phyloP scores from a whole-genome alignment of 345 rosid species.

The Sisymbrium altissimum region DNA sequence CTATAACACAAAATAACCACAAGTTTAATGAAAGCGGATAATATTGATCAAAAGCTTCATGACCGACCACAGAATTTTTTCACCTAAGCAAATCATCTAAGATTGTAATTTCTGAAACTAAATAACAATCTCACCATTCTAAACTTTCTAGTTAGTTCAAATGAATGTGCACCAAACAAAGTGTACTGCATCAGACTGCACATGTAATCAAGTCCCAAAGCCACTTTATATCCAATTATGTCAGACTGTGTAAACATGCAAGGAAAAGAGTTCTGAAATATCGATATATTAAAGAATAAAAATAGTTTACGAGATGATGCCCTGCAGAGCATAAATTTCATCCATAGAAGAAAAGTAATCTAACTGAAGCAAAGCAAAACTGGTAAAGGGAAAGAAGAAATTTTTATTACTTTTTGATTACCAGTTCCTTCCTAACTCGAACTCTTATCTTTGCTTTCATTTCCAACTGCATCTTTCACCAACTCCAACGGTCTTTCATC shows the following conservation, averaged over 20 bases:
- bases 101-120: not conserved
- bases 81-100: not conserved
- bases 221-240: not conserved
- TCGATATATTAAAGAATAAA: constrained; percentile 10
- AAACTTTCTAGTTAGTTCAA: not conserved
- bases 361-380: constrained; percentile 20
- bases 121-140: not conserved
- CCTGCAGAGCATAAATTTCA: constrained; percentile 11
- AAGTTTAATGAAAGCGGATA: not conserved
- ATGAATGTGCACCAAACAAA: not conserved
- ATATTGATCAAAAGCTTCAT: not conserved
- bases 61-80: not conserved
- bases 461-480: constrained; percentile 73
- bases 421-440: constrained; percentile 43
- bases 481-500: constrained; percentile 77
- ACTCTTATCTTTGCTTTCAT: constrained; percentile 61
- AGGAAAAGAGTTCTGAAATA: constrained; percentile 5
- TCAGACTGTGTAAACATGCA: not conserved
- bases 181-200: not conserved
- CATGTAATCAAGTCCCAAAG: not conserved
- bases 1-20: not conserved
- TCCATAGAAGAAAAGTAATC: constrained; percentile 5
- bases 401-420: constrained; percentile 26
- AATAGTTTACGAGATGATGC: constrained; percentile 20
- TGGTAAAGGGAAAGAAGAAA: constrained; percentile 5